Percentiles rank a stretch among this genome's conserved stretches.
Conservation (phyloP, 75 land plant genomes). For the Azolla pinnata region DNA sequence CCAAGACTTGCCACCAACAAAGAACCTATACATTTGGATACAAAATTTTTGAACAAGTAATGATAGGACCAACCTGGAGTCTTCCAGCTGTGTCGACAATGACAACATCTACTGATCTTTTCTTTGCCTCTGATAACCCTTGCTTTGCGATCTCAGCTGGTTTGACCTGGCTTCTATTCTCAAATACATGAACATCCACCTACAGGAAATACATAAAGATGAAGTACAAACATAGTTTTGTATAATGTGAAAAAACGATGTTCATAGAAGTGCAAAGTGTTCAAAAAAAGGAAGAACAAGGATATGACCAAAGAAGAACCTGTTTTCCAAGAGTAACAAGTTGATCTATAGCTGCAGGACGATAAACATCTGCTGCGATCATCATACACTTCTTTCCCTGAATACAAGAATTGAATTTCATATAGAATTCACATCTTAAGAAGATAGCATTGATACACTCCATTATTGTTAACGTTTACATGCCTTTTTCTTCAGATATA, state of each 20-base stretch:
- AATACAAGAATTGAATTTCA: background rate
- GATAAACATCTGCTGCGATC: conserved; percentile 89
- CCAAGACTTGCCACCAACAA: too few species aligned
- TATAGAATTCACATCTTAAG: background rate
- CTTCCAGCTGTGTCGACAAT: conserved; percentile 98
- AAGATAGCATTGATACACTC: background rate
- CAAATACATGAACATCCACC: conserved; percentile 88
- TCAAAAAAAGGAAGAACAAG: too few species aligned
- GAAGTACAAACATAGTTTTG: too few species aligned
- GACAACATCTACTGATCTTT: conserved; percentile 63
- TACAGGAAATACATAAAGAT: too few species aligned
- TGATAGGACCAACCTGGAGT: conserved; percentile 53
- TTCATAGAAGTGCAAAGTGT: too few species aligned
- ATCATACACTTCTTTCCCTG: conserved; percentile 95
- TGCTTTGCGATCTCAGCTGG: conserved; percentile 75
- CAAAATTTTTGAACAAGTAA: background rate
- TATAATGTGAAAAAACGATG: too few species aligned
- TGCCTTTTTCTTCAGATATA: conserved; percentile 87
- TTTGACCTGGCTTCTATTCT: conserved; percentile 55
- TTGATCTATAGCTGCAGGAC: conserved; percentile 99
- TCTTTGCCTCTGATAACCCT: conserved; percentile 79
- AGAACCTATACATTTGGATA: background rate
- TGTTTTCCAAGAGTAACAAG: conserved; percentile 84
- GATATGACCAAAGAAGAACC: too few species aligned
- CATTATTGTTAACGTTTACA: background rate